phyloP scores from a whole-genome alignment of 148 eudicot genomes.

The Linanthus parryae region DNA sequence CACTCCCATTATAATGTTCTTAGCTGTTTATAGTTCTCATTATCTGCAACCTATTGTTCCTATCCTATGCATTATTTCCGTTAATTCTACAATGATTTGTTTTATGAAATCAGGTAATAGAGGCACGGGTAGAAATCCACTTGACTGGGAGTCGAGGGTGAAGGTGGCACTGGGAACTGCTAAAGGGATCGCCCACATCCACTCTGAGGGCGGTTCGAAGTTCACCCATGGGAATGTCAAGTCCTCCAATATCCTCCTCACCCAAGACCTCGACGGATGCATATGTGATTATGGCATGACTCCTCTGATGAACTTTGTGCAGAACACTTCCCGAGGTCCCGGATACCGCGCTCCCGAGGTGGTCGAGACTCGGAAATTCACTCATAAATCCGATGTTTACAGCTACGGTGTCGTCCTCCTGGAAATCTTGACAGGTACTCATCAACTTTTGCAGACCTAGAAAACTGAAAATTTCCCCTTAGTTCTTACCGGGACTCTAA shows the following conservation, averaged over 20 bases:
- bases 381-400: slow-evolving; percentile 85
- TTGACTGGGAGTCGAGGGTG: slow-evolving; percentile 74
- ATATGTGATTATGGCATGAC: slow-evolving; percentile 69
- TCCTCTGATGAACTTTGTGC: slow-evolving; percentile 38
- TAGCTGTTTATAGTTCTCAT: no score
- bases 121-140: slow-evolving; percentile 44
- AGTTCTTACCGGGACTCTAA: no score
- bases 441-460: no score
- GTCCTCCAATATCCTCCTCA: slow-evolving; percentile 73
- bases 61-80: no score
- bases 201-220: slow-evolving; percentile 55
- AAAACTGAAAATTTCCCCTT: no score
- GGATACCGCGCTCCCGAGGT: slow-evolving; percentile 91
- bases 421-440: slow-evolving; percentile 75
- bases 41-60: no score
- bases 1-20: neutral
- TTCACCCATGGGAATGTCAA: slow-evolving; percentile 86
- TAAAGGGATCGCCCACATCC: slow-evolving; percentile 71
- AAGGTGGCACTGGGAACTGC: slow-evolving; percentile 70
- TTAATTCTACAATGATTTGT: neutral
- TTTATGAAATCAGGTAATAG: slow-evolving; percentile 39
- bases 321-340: slow-evolving; percentile 35
- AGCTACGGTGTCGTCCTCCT: slow-evolving; percentile 86
- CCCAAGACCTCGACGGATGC: slow-evolving; percentile 43
- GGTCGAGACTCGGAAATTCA: slow-evolving; percentile 49